Conservation (phyloP, 192 early-diverging fungal species). For the Podila minutissima region DNA sequence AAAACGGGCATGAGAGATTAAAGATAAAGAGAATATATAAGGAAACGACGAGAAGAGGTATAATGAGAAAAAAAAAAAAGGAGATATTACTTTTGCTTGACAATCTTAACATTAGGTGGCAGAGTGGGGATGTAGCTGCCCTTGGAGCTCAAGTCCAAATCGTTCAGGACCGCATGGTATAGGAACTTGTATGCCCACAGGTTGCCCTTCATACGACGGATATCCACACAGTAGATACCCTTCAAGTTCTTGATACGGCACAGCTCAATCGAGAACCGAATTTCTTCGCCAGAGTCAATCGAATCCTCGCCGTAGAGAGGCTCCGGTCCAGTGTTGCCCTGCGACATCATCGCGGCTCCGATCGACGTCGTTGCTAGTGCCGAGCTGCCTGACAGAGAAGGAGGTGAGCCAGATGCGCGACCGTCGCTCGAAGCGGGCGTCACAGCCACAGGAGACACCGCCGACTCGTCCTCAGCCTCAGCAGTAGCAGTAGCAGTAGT, state of each 20-base stretch:
- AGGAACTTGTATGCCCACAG: slow-evolving; percentile 84
- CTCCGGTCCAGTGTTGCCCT: slow-evolving; percentile 30
- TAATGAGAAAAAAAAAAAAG: not conserved
- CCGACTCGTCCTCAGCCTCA: not conserved
- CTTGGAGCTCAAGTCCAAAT: slow-evolving; percentile 58
- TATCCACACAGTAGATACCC: slow-evolving; percentile 79
- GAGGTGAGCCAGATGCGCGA: not conserved
- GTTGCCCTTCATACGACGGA: slow-evolving; percentile 80
- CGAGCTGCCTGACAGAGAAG: slow-evolving; percentile 32
- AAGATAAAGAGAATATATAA: not conserved
- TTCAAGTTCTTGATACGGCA: slow-evolving; percentile 91
- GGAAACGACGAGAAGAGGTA: not conserved
- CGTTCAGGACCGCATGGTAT: slow-evolving; percentile 67
- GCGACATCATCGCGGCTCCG: not conserved
- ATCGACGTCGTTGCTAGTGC: slow-evolving; percentile 22
- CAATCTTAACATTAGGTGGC: slow-evolving; percentile 41
- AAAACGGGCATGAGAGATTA: no score
- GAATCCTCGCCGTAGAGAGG: slow-evolving; percentile 64
- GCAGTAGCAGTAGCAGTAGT: not conserved
- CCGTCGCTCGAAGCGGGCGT: not conserved
- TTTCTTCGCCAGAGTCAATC: slow-evolving; percentile 80
- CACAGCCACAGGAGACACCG: not conserved
- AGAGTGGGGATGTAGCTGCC: slow-evolving; percentile 55
- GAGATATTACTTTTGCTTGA: slow-evolving; percentile 10
- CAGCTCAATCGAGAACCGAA: slow-evolving; percentile 90